These are phyloP conservation scores for Omphalea diandra DNA, from an alignment of 441 rosid species.

Conservation along the genomic window DNA sequence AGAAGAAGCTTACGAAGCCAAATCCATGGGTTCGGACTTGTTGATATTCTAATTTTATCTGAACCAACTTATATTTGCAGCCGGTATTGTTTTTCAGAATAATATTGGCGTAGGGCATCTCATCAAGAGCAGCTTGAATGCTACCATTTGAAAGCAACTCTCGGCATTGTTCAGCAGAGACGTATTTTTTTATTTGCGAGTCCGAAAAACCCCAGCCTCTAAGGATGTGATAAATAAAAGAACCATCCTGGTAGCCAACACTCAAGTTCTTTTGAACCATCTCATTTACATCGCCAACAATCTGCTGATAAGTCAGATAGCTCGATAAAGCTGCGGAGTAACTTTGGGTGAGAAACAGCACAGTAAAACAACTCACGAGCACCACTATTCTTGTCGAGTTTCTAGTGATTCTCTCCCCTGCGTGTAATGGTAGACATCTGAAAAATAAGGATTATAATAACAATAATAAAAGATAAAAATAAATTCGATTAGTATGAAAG, in stretches of 20 bases:
- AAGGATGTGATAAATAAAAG: not conserved
- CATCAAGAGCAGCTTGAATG: slow-evolving; percentile 62
- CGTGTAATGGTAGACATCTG: slow-evolving; percentile 18
- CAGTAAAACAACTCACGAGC: not conserved
- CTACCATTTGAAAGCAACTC: no score
- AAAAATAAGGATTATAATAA: no score
- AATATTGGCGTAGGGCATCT: slow-evolving; percentile 42
- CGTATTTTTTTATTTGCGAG: not conserved
- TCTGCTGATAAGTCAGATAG: not conserved
- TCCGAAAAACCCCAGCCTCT: not conserved
- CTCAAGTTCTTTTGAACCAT: not conserved
- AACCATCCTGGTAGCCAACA: not conserved
- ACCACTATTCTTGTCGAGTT: not conserved
- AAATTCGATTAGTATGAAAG: no score
- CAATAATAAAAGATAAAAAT: no score
- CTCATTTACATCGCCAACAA: not conserved
- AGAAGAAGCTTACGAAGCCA: slow-evolving; percentile 80
- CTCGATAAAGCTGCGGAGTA: not conserved
- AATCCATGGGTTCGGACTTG: slow-evolving; percentile 33
- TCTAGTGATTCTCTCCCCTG: not conserved
- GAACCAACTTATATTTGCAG: slow-evolving; percentile 8
- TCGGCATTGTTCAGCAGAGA: not conserved
- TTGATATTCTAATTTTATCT: no score
- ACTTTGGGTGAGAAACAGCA: not conserved
- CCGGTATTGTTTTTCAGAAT: no score